Evolutionary conservation across 768 basidiomycete species (phyloP).

Genomic region (Tephrocybe sp.): DNA sequence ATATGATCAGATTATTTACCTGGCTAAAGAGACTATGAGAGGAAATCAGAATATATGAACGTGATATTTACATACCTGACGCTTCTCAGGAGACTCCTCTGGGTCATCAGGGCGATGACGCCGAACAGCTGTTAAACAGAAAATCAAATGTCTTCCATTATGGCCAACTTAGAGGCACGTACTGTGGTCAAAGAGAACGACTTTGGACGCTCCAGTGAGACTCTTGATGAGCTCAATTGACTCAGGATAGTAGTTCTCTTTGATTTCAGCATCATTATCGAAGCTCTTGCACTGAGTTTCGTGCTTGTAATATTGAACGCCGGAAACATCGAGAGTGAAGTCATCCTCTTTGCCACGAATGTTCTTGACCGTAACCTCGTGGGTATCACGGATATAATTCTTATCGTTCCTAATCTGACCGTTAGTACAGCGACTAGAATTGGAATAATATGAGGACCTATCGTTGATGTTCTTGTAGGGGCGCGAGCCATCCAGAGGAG

Average conservation of each 20-base stretch:
- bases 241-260: conserved; percentile 44
- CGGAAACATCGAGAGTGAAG: conserved; percentile 5
- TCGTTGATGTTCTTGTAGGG: conserved; percentile 9
- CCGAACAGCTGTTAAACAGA: not conserved
- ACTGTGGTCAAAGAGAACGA: conserved; percentile 49
- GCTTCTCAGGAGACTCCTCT: conserved; percentile 3
- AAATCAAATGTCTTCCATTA: not conserved
- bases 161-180: conserved; percentile 15
- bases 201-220: conserved; percentile 41
- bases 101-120: conserved; percentile 1
- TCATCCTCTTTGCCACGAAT: conserved; percentile 2
- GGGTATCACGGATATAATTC: conserved; percentile 5
- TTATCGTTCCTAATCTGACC: conserved; percentile 1
- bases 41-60: not conserved
- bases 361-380: conserved; percentile 3
- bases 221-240: conserved; percentile 42
- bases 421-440: not conserved
- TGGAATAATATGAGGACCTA: not conserved
- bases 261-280: conserved; percentile 34
- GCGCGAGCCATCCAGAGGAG: conserved; percentile 3
- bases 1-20: not conserved
- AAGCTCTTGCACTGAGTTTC: conserved; percentile 5
- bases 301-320: conserved; percentile 7
- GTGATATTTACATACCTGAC: not conserved
- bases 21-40: not conserved